Evolutionary conservation across 2,329 filamentous ascomycete species (phyloP).

Genomic region (Aspergillus proliferans): DNA sequence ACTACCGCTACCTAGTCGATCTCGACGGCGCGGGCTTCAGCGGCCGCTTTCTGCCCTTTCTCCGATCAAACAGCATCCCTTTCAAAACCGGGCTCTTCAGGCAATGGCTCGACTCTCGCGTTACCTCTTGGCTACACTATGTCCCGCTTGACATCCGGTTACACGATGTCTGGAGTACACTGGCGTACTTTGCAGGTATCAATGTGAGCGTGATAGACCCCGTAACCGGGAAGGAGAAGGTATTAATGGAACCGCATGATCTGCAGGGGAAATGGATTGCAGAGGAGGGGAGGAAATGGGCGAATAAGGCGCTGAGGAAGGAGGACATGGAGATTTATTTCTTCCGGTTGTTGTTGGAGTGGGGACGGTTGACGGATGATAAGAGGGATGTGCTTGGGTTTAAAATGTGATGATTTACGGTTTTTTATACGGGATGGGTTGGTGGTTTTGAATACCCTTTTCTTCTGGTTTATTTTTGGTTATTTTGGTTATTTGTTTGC

Average conservation of each 20-base stretch:
- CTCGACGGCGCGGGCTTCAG: slow-evolving; percentile 64
- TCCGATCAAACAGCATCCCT: slow-evolving; percentile 62
- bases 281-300: slow-evolving; percentile 60
- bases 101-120: slow-evolving; percentile 70
- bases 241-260: slow-evolving; percentile 45
- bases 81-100: slow-evolving; percentile 66
- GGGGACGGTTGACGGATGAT: slow-evolving; percentile 65
- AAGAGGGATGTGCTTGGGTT: slow-evolving; percentile 44
- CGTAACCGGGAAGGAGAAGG: slow-evolving; percentile 39
- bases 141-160: slow-evolving; percentile 69
- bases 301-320: slow-evolving; percentile 54
- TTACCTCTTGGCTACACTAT: slow-evolving; percentile 73
- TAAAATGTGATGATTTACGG: slow-evolving; percentile 8
- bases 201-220: slow-evolving; percentile 12
- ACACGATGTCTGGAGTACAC: slow-evolving; percentile 65
- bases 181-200: slow-evolving; percentile 66
- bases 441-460: neutral
- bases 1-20: slow-evolving; percentile 65
- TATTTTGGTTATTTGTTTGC: neutral
- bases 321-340: slow-evolving; percentile 78
- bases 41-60: slow-evolving; percentile 57
- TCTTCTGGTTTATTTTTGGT: neutral
- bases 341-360: slow-evolving; percentile 71
- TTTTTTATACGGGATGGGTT: slow-evolving; percentile 1
- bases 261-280: slow-evolving; percentile 61